phyloP scores from a whole-genome alignment of 129 eudicot species.

The Artemisia annua region DNA sequence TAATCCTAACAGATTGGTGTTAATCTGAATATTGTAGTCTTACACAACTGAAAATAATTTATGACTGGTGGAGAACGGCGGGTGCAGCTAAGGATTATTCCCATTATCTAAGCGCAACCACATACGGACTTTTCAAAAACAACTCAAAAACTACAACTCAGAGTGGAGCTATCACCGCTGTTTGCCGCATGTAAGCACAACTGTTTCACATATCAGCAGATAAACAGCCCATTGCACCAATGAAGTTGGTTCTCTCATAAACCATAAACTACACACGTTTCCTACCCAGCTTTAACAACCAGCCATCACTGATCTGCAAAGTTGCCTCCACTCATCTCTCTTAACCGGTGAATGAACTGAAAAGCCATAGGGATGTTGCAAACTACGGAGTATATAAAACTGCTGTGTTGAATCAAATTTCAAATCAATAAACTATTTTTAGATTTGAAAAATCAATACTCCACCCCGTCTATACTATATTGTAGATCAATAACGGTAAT shows the following conservation, averaged over 20 bases:
- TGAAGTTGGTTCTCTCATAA: conserved; percentile 9
- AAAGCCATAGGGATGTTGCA: conserved; percentile 26
- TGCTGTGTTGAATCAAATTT: background rate
- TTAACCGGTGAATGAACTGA: conserved; percentile 4
- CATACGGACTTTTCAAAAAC: conserved; percentile 17
- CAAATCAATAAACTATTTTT: background rate
- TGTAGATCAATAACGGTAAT: too few relatives aligned
- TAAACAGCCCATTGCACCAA: conserved; percentile 2
- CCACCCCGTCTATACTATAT: background rate
- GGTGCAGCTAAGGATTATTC: conserved; percentile 10
- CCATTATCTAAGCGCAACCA: conserved; percentile 13
- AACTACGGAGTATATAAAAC: conserved; percentile 28
- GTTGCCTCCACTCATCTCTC: conserved; percentile 18
- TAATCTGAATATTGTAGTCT: conserved; percentile 2
- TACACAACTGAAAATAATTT: background rate
- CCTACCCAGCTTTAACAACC: conserved; percentile 20
- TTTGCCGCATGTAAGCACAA: conserved; percentile 6
- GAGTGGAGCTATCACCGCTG: conserved; percentile 7
- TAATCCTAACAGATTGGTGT: conserved; percentile 17
- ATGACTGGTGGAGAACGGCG: background rate
- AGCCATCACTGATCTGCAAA: conserved; percentile 3
- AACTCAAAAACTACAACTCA: conserved; percentile 28
- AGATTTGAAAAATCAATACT: background rate
- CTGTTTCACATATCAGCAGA: conserved; percentile 10
- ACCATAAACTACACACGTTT: background rate